Evolutionary conservation across 371 early-diverging fungal genomes (phyloP).

Genomic region (Umbelopsis sp.): DNA sequence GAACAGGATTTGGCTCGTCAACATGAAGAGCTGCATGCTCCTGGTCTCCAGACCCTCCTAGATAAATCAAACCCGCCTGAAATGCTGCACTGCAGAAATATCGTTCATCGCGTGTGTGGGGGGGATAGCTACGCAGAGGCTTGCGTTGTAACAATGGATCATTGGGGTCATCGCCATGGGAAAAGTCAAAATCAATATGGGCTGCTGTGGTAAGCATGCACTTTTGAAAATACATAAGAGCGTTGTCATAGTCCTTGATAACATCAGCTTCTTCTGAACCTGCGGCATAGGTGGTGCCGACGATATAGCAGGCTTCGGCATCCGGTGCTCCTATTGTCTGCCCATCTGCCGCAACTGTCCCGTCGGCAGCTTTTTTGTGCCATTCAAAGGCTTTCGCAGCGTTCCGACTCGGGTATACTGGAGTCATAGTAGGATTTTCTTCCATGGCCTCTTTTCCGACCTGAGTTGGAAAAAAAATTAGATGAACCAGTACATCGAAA

Average conservation of each 20-base stretch:
- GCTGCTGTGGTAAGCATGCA: slow-evolving; percentile 53
- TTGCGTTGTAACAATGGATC: slow-evolving; percentile 19
- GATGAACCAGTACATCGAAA: neutral
- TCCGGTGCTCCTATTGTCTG: slow-evolving; percentile 1
- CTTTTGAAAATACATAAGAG: slow-evolving; percentile 47
- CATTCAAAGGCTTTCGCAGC: slow-evolving; percentile 48
- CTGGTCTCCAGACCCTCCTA: slow-evolving; percentile 49
- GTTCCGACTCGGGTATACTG: slow-evolving; percentile 26
- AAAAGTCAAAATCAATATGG: slow-evolving; percentile 45
- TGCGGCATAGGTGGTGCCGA: slow-evolving; percentile 48
- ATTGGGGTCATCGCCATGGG: slow-evolving; percentile 30
- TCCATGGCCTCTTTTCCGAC: slow-evolving; percentile 14
- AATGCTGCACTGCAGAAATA: slow-evolving; percentile 54
- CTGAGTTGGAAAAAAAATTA: neutral
- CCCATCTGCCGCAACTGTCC: slow-evolving; percentile 8
- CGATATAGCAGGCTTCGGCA: slow-evolving; percentile 43
- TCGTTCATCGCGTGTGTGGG: slow-evolving; percentile 46
- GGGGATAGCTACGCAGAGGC: slow-evolving; percentile 40
- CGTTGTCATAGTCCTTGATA: slow-evolving; percentile 46
- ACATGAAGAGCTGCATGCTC: slow-evolving; percentile 40
- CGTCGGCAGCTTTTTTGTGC: slow-evolving; percentile 51
- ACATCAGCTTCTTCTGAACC: slow-evolving; percentile 40
- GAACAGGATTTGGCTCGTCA: slow-evolving; percentile 31
- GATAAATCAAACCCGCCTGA: slow-evolving; percentile 51
- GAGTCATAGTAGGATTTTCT: slow-evolving; percentile 6